phyloP scores from a whole-genome alignment of 1,284 basidiomycete genomes.

The Papiliotrema terrestris region DNA sequence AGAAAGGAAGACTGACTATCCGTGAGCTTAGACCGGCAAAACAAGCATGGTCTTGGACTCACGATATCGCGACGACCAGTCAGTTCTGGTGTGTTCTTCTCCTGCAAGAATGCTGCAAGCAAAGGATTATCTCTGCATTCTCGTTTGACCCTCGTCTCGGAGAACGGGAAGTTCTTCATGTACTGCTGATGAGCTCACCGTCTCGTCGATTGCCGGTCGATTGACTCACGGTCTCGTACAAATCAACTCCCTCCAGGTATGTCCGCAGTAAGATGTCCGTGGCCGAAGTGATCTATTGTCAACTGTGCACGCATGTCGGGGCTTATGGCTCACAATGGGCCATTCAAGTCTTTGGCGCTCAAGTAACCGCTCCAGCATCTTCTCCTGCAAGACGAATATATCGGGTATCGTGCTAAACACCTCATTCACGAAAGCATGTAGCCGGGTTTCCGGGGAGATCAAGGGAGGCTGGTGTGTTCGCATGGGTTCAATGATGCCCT shows the following conservation, averaged over 20 bases:
- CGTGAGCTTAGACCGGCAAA: background rate
- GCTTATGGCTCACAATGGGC: slow-evolving; percentile 53
- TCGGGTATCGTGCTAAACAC: slow-evolving; percentile 71
- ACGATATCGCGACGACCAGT: slow-evolving; percentile 64
- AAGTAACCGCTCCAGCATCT: slow-evolving; percentile 64
- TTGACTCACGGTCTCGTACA: slow-evolving; percentile 34
- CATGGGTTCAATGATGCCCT: slow-evolving; percentile 69
- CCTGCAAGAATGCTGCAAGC: slow-evolving; percentile 65
- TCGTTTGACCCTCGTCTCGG: slow-evolving; percentile 69
- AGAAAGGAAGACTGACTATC: slow-evolving; percentile 69
- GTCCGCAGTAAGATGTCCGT: slow-evolving; percentile 73
- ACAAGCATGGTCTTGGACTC: background rate
- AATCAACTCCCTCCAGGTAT: slow-evolving; percentile 44
- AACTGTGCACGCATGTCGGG: background rate
- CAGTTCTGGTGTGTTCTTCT: slow-evolving; percentile 58
- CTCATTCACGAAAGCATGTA: slow-evolving; percentile 61
- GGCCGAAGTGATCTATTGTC: slow-evolving; percentile 58
- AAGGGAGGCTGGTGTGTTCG: slow-evolving; percentile 57
- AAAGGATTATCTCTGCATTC: slow-evolving; percentile 63
- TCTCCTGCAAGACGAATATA: slow-evolving; percentile 62
- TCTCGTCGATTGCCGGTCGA: slow-evolving; percentile 19
- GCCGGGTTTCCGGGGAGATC: slow-evolving; percentile 53
- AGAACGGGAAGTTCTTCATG: slow-evolving; percentile 66
- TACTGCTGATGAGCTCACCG: slow-evolving; percentile 17
- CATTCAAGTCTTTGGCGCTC: slow-evolving; percentile 71